Evolutionary conservation across 2,329 filamentous ascomycete species (phyloP), one percentile per base, ranked within the genome.

Genomic region (Fusarium mexicanum): DNA sequence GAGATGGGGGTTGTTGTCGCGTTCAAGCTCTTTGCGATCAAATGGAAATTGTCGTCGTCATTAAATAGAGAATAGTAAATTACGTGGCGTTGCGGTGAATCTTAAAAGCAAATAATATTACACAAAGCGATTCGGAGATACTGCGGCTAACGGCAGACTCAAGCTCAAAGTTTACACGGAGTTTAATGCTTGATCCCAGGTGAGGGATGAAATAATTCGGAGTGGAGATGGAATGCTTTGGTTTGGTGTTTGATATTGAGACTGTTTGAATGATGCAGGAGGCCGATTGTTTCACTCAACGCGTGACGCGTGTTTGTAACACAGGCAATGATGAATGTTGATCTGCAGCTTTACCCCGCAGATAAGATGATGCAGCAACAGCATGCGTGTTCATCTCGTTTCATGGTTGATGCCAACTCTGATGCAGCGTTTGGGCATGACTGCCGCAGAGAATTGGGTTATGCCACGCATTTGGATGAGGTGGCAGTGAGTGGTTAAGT

Each of bases 401-500:
- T 26, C 31, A 58, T 26, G 55, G 18, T 35, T 35, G 51, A 58
- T 58, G 31, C 31, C 31, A 35, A 37, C 41, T 59, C 41, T 59
- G 41, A 50, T n/a, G 33, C n/a, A 35, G 24, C 35, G 4, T 29
- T 65, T 65, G 57, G 58, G 58, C 62, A 63, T 31, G 46, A 38
- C 24, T 29, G 60, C 47, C 6, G 47, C 26, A 35, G 31, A 38
- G 29, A 24, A 47, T 41, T 53, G 41, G 46, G 64, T 40, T 53
- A 29, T 61, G 65, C 46, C 63, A 67, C 40, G 53, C 54, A 51
- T 31, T 41, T 17, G 35, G 64, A 68, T 68, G 66, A 62, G 47
- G 64, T 68, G 66, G 66, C 66, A 63, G 41, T 68, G 37, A 68
- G 60, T 29, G 44, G 55, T 68, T 37, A 67, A 68, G 33, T 46